phyloP scores from a whole-genome alignment of 2,329 filamentous ascomycete species.

The Dactylellina haptotyla region DNA sequence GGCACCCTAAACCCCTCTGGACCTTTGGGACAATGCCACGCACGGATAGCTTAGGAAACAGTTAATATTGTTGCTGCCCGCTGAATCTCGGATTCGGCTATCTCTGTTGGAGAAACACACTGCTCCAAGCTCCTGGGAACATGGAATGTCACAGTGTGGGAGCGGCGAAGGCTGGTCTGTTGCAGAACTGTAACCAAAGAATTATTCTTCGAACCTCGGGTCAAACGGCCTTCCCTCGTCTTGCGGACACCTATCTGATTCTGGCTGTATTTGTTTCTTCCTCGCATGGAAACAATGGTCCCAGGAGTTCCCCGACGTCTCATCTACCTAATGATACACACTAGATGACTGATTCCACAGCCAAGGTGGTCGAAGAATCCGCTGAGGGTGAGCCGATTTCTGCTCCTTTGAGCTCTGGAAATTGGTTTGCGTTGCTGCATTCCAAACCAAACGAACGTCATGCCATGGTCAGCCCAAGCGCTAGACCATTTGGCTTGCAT shows the following conservation, averaged over 20 bases:
- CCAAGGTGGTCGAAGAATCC: slow-evolving; percentile 22
- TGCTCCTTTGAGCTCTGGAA: not conserved
- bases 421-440: slow-evolving; percentile 4
- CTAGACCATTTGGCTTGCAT: slow-evolving; percentile 15
- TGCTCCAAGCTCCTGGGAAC: slow-evolving; percentile 47
- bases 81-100: slow-evolving; percentile 32
- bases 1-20: slow-evolving; percentile 28
- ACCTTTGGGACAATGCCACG: not conserved
- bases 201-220: slow-evolving; percentile 9
- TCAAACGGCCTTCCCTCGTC: not conserved
- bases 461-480: slow-evolving; percentile 39
- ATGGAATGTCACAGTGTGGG: slow-evolving; percentile 34
- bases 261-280: slow-evolving; percentile 27
- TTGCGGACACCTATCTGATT: not conserved
- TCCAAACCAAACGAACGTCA: slow-evolving; percentile 22
- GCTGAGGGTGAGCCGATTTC: slow-evolving; percentile 15
- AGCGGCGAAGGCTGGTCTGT: slow-evolving; percentile 33
- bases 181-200: slow-evolving; percentile 24
- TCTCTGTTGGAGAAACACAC: slow-evolving; percentile 32
- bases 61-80: slow-evolving; percentile 14
- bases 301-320: slow-evolving; percentile 46
- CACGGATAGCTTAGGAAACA: slow-evolving; percentile 10
- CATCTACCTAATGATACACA: slow-evolving; percentile 25
- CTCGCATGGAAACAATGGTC: slow-evolving; percentile 17
- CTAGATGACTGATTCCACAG: slow-evolving; percentile 13